phyloP scores from a whole-genome alignment of 1,284 basidiomycete species.

The Cyathus olla region DNA sequence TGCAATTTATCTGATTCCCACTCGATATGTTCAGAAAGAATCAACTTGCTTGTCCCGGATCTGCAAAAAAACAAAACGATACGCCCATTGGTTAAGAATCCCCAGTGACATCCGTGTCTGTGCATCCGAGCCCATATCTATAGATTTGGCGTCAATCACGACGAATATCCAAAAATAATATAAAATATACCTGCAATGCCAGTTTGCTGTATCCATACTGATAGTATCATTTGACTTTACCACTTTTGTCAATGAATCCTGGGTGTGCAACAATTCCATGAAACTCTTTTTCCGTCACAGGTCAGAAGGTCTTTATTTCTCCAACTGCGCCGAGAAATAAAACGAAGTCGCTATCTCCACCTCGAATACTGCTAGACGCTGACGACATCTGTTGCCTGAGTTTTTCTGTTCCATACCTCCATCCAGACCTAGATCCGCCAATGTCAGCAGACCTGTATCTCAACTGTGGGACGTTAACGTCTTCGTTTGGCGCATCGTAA shows the following conservation, averaged over 20 bases:
- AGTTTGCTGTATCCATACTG: neutral
- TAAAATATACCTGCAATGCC: neutral
- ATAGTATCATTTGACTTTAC: neutral
- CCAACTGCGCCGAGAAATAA: neutral
- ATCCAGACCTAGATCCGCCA: too few relatives aligned
- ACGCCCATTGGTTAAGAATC: neutral
- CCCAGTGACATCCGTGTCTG: neutral
- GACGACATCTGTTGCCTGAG: too few relatives aligned
- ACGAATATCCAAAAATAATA: neutral
- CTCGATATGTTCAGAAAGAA: neutral
- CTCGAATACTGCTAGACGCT: neutral
- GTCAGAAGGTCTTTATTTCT: neutral
- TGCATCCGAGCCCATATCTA: neutral
- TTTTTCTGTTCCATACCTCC: too few relatives aligned
- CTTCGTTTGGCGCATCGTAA: too few relatives aligned
- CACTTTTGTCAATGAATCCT: neutral
- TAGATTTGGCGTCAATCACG: neutral
- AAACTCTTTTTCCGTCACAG: neutral
- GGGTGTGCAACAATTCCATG: neutral
- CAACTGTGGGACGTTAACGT: too few relatives aligned
- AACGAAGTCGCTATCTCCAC: neutral
- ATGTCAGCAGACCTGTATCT: too few relatives aligned
- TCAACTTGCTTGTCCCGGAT: neutral
- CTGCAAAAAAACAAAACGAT: neutral
- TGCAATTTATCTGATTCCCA: neutral